phyloP scores from a whole-genome alignment of 139 green algal genomes.

The Micromonas commoda region DNA sequence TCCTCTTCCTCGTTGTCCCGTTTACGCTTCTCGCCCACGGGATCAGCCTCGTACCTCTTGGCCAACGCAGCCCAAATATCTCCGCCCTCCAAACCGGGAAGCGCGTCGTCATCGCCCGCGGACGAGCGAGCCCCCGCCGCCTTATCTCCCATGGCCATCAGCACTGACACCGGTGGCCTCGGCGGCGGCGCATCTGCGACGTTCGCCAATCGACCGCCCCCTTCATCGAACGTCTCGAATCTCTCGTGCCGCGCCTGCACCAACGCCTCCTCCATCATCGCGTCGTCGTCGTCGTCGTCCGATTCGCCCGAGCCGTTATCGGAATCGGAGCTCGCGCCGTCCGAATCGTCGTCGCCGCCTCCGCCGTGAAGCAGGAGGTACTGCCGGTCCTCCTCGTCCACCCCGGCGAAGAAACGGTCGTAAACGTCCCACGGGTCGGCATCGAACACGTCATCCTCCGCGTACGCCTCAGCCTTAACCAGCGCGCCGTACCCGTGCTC shows the following conservation, averaged over 20 bases:
- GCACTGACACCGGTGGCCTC: not conserved
- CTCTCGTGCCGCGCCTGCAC: not conserved
- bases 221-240: not conserved
- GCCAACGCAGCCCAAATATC: not conserved
- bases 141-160: not conserved
- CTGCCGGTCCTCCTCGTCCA: conserved; percentile 4
- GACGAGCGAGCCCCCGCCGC: not conserved
- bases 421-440: conserved; percentile 7
- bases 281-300: not conserved
- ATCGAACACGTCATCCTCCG: conserved; percentile 8
- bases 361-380: conserved; percentile 4
- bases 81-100: not conserved
- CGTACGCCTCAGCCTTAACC: not conserved
- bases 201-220: not conserved
- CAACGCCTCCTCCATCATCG: not conserved
- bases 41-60: not conserved
- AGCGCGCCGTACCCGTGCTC: not conserved
- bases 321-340: not conserved
- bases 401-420: conserved; percentile 12
- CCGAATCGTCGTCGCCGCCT: not conserved
- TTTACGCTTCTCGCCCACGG: not conserved
- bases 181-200: not conserved
- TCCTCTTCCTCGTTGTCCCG: not conserved
- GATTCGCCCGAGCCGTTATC: not conserved
- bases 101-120: not conserved